A percentile compares a stretch with the other conserved stretches of the same genome.
Evolutionary conservation across 2,329 filamentous ascomycete genomes (phyloP).

Genomic region (Chaetomium globosum): DNA sequence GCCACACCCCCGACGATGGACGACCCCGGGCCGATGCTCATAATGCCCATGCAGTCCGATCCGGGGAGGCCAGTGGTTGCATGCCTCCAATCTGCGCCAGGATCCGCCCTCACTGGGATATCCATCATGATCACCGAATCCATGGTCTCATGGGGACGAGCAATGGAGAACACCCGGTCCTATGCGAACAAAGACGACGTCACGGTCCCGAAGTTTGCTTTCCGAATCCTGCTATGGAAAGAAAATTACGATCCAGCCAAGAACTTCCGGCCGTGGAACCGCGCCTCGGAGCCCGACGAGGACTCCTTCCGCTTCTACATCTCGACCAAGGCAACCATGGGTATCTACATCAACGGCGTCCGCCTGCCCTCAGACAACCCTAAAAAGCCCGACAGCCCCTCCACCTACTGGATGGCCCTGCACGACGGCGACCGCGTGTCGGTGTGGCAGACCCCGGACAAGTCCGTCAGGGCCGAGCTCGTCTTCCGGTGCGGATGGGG

Average conservation of each 20-base stretch:
- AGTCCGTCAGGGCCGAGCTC: conserved; percentile 46
- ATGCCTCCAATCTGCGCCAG: conserved; percentile 64
- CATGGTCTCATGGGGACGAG: conserved; percentile 77
- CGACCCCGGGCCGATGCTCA: conserved; percentile 42
- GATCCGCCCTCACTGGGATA: conserved; percentile 66
- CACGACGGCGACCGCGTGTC: conserved; percentile 76
- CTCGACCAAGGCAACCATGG: conserved; percentile 74
- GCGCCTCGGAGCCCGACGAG: conserved; percentile 48
- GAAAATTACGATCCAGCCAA: conserved; percentile 64
- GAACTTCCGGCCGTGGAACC: conserved; percentile 58
- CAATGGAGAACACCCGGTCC: conserved; percentile 66
- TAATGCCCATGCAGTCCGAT: conserved; percentile 43
- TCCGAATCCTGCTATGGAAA: conserved; percentile 76
- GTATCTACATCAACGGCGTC: conserved; percentile 77
- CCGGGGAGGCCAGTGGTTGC: conserved; percentile 57
- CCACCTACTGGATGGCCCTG: conserved; percentile 66
- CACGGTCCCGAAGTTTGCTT: conserved; percentile 78
- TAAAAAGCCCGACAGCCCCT: conserved; percentile 58
- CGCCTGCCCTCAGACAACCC: conserved; percentile 60
- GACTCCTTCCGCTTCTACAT: conserved; percentile 71
- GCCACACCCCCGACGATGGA: conserved; percentile 45
- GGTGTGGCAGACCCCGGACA: conserved; percentile 62
- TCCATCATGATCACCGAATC: conserved; percentile 67
- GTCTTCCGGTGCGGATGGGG: conserved; percentile 60
- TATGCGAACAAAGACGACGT: conserved; percentile 66